Evolutionary conservation across 169 alveolate species (phyloP), one percentile per base, ranked within the genome.

Genomic region (Fabrea salina): DNA sequence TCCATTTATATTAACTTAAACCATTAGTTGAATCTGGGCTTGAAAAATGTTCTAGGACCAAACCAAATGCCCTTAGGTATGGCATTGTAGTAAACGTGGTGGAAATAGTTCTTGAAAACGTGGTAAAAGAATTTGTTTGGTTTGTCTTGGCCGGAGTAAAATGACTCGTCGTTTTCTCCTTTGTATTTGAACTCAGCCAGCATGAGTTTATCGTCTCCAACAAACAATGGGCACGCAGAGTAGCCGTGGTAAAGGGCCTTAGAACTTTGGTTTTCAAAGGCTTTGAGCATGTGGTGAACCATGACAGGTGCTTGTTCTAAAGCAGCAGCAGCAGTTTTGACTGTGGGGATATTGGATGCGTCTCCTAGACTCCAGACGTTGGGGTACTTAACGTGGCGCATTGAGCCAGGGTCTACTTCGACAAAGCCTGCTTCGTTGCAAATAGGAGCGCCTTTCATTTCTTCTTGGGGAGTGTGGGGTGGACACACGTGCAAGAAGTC

Each of bases 281-380:
- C 70, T 51, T 53, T 47, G 22, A 56, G 41, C 8, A 79, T 40
- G 68, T 91, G 84, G 5, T 91, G 54, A 13, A 81, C 84, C 8
- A 87, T 67, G 19, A 91, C 80, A 39, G 93, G 93, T 13, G 91
- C 77, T 72, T 91, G 68, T 50, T 89, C 61, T 77, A 91, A 76
- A 35, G 82, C 91, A 32, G 92, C 92, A n/a, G 95, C 95, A 11
- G 91, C 92, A 13, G 95, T 91, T 70, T 91, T 91, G 7, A 93
- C 75, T 7, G 89, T 74, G 16, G 92, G 92, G 0, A 54, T 32
- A 16, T 54, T 66, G 35, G 86, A 66, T 30, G 83, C 72, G 56
- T 91, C 95, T n/a, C 95, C 95, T 5, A 86, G 22, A 32, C 89
- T 59, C 82, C 83, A 91, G 19, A 86, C 81, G 67, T 91, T 91